Evolutionary conservation across 768 basidiomycete species (phyloP).

Genomic region (Collybia nuda): DNA sequence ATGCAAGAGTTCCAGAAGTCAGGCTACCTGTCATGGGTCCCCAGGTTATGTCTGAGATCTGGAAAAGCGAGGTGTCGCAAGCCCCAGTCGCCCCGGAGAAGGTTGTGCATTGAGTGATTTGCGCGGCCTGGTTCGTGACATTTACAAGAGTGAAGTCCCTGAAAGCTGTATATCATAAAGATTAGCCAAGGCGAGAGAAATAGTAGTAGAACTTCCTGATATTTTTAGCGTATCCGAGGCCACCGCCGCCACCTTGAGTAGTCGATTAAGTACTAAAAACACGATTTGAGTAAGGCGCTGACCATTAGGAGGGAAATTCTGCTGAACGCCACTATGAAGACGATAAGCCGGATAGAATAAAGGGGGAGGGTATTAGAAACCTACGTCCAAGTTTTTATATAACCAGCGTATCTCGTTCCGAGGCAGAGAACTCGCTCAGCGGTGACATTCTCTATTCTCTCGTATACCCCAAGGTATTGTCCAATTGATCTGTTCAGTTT

Average conservation of each 20-base stretch:
- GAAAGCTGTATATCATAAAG: slow-evolving; percentile 16
- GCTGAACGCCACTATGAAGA: slow-evolving; percentile 18
- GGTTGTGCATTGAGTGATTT: slow-evolving; percentile 28
- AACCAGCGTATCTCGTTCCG: slow-evolving; percentile 23
- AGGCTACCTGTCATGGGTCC: slow-evolving; percentile 23
- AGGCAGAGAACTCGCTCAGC: slow-evolving; percentile 24
- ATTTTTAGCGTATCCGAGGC: slow-evolving; percentile 28
- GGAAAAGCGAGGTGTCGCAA: slow-evolving; percentile 32
- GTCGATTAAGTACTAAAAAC: not conserved
- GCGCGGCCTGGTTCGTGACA: slow-evolving; percentile 17
- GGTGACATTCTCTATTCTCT: slow-evolving; percentile 29
- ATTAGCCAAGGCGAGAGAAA: not conserved
- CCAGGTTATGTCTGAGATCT: slow-evolving; percentile 31
- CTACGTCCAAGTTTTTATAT: slow-evolving; percentile 36
- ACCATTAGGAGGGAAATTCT: slow-evolving; percentile 33
- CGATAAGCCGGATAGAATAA: not conserved
- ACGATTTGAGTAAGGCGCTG: not conserved
- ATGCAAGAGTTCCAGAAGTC: slow-evolving; percentile 18
- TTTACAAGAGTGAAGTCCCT: slow-evolving; percentile 22
- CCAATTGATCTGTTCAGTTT: slow-evolving; percentile 22
- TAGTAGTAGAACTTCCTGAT: slow-evolving; percentile 14
- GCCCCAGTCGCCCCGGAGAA: slow-evolving; percentile 29
- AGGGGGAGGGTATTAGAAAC: not conserved
- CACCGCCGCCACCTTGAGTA: slow-evolving; percentile 26
- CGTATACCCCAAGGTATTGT: slow-evolving; percentile 29